phyloP scores from a whole-genome alignment of 164 flowering plant species.

The Akebia trifoliata region DNA sequence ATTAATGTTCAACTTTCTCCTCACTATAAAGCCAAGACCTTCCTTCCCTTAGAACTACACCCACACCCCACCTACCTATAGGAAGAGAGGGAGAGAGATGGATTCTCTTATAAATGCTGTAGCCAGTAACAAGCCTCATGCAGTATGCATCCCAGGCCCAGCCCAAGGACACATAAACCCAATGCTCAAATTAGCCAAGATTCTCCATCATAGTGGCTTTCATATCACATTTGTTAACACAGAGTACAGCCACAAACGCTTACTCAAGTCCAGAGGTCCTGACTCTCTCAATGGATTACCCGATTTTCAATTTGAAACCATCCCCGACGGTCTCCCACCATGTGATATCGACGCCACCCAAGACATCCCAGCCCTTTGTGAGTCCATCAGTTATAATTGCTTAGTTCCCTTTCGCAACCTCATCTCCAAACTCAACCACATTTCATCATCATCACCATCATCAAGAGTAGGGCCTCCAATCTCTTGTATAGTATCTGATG shows the following conservation, averaged over 20 bases:
- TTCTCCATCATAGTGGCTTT: slow-evolving; percentile 39
- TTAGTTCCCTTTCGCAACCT: slow-evolving; percentile 30
- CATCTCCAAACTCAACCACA: slow-evolving; percentile 21
- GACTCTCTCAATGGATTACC: slow-evolving; percentile 25
- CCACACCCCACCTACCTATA: not conserved
- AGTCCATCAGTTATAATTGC: slow-evolving; percentile 22
- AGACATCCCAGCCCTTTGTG: slow-evolving; percentile 36
- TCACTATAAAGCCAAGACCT: not conserved
- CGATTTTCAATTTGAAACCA: slow-evolving; percentile 35
- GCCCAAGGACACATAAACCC: slow-evolving; percentile 47
- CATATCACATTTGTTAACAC: slow-evolving; percentile 36
- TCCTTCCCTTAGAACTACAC: not conserved
- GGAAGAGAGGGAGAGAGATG: slow-evolving; percentile 2
- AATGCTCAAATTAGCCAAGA: slow-evolving; percentile 38
- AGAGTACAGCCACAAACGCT: slow-evolving; percentile 23
- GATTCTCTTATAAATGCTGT: slow-evolving; percentile 3
- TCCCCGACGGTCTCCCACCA: slow-evolving; percentile 49
- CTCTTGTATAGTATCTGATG: slow-evolving; percentile 42
- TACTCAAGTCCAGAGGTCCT: slow-evolving; percentile 35
- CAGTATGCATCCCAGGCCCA: slow-evolving; percentile 38
- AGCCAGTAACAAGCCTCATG: slow-evolving; percentile 26
- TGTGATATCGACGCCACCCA: slow-evolving; percentile 37
- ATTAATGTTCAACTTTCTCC: not conserved
- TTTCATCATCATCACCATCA: not conserved
- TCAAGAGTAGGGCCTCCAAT: slow-evolving; percentile 29